phyloP scores from a whole-genome alignment of 768 basidiomycete species.

The Collybia nuda region DNA sequence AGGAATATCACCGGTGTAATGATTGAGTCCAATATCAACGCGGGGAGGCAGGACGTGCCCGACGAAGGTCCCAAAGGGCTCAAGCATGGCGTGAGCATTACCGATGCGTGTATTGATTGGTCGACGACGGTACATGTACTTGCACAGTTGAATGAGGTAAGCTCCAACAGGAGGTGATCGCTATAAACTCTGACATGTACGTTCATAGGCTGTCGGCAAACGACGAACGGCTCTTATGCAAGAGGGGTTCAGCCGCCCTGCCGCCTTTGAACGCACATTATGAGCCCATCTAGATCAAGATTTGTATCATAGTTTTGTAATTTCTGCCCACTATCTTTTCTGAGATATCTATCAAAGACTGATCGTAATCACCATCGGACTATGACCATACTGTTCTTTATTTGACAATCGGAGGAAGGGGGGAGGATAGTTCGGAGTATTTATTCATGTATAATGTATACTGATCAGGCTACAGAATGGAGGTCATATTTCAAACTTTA shows the following conservation, averaged over 20 bases:
- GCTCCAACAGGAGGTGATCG: conserved; percentile 1
- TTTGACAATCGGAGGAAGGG: too few species aligned
- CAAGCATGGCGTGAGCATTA: conserved; percentile 84
- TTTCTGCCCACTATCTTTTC: not conserved
- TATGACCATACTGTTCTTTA: too few species aligned
- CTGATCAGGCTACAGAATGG: not conserved
- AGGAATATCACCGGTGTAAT: conserved; percentile 89
- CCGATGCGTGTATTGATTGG: conserved; percentile 93
- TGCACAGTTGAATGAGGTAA: conserved; percentile 61
- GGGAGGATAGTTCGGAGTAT: not conserved
- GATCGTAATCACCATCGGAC: conserved; percentile 8
- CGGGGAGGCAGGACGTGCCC: conserved; percentile 90
- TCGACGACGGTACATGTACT: conserved; percentile 75
- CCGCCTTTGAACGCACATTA: conserved; percentile 30
- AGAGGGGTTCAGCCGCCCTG: conserved; percentile 34
- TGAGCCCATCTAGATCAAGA: conserved; percentile 2
- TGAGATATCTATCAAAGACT: not conserved
- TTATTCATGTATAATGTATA: not conserved
- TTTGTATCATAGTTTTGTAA: not conserved
- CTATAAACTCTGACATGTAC: not conserved
- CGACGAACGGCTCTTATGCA: conserved; percentile 42
- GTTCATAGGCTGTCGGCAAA: conserved; percentile 41
- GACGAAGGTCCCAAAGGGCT: conserved; percentile 61
- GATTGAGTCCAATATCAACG: conserved; percentile 94
- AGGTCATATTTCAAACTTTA: not conserved